Evolutionary conservation across 2,329 filamentous ascomycete genomes (phyloP).

Genomic region (Knufia fluminis): DNA sequence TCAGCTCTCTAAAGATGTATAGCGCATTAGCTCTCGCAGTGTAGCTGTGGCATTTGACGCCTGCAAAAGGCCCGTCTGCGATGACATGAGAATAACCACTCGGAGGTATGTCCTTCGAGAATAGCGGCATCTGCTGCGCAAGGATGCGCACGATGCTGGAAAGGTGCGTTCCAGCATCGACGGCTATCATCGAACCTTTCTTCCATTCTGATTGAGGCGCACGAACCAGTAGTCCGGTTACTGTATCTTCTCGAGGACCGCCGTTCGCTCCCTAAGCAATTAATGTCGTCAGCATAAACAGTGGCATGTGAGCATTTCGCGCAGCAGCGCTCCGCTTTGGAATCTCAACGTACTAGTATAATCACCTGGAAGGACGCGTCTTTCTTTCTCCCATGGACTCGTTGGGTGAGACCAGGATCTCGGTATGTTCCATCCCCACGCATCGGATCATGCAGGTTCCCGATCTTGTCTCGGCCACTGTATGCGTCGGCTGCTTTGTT

Average conservation of each 20-base stretch:
- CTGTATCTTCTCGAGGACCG: conserved; percentile 80
- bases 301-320: no score
- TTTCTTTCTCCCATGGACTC: conserved; percentile 22
- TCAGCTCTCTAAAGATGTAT: conserved; percentile 65
- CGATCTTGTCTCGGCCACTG: neutral
- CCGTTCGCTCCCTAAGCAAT: conserved; percentile 72
- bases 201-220: conserved; percentile 71
- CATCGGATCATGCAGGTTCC: conserved; percentile 5
- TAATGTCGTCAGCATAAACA: neutral
- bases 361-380: conserved; percentile 59
- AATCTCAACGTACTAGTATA: conserved; percentile 47
- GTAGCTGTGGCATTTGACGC: conserved; percentile 59
- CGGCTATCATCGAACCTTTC: conserved; percentile 74
- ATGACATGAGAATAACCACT: conserved; percentile 25
- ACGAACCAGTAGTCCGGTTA: conserved; percentile 80
- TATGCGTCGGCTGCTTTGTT: neutral
- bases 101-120: conserved; percentile 22
- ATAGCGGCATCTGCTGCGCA: conserved; percentile 42
- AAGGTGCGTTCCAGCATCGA: conserved; percentile 87
- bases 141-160: conserved; percentile 75
- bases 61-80: conserved; percentile 65
- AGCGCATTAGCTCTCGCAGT: conserved; percentile 69
- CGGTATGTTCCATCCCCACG: conserved; percentile 2
- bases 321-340: no score
- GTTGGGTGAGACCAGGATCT: conserved; percentile 9